These are phyloP conservation scores for Leccinum pachyderme DNA, from an alignment of 1,284 basidiomycete genomes.

Conservation along the genomic window DNA sequence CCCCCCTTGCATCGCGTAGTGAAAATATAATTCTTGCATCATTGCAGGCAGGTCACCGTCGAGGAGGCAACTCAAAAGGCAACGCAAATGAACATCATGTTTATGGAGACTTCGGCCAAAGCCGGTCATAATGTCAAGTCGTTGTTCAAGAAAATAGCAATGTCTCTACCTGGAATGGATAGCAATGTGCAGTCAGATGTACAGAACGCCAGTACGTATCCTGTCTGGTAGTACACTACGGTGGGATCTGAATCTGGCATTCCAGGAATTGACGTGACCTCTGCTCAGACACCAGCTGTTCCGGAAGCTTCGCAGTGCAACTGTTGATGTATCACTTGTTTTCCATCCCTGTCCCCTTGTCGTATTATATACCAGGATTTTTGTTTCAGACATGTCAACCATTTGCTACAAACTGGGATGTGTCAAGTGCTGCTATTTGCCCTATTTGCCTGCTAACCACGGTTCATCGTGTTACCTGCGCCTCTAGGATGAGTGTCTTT, in stretches of 20 bases:
- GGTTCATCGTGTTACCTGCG: slow-evolving; percentile 93
- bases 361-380: slow-evolving; percentile 33
- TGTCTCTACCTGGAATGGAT: slow-evolving; percentile 96
- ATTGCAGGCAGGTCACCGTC: slow-evolving; percentile 89
- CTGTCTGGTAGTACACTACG: neutral
- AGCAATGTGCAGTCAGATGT: slow-evolving; percentile 70
- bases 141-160: slow-evolving; percentile 98
- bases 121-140: slow-evolving; percentile 99
- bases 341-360: slow-evolving; percentile 2
- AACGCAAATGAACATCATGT: slow-evolving; percentile 94
- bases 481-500: slow-evolving; percentile 82
- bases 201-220: slow-evolving; percentile 67
- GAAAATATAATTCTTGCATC: slow-evolving; percentile 10
- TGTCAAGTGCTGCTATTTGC: slow-evolving; percentile 9
- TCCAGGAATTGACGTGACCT: slow-evolving; percentile 80
- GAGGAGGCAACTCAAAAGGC: slow-evolving; percentile 95
- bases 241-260: slow-evolving; percentile 8
- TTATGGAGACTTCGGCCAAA: slow-evolving; percentile 99
- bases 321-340: slow-evolving; percentile 47
- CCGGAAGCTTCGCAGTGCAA: slow-evolving; percentile 78
- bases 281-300: slow-evolving; percentile 57
- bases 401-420: slow-evolving; percentile 10
- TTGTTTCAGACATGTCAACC: slow-evolving; percentile 18
- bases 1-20: slow-evolving; percentile 12
- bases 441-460: slow-evolving; percentile 53